Percentiles rank a stretch among this genome's conserved stretches.
phyloP scores from a whole-genome alignment of 495 filamentous ascomycete genomes.

The Penicillium dipodomyicola region DNA sequence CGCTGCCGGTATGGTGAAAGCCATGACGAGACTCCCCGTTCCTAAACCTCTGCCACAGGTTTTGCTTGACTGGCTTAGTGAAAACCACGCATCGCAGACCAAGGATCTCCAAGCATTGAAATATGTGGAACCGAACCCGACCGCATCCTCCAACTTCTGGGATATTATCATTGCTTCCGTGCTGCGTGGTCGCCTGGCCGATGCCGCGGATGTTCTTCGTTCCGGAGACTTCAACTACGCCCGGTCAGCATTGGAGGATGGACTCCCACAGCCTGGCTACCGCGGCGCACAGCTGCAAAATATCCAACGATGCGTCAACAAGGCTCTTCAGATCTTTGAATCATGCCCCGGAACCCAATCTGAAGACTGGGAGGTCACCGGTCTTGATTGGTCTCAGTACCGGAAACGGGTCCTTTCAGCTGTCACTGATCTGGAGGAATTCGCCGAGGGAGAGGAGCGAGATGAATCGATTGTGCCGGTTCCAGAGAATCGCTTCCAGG shows the following conservation, averaged over 20 bases:
- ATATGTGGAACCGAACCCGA: constrained; percentile 63
- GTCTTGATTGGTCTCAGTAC: constrained; percentile 74
- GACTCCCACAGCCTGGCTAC: constrained; percentile 61
- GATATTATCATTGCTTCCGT: constrained; percentile 65
- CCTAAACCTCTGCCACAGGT: constrained; percentile 63
- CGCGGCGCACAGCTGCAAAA: constrained; percentile 67
- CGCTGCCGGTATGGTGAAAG: constrained; percentile 33
- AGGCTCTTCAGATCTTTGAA: constrained; percentile 62
- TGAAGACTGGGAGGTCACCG: constrained; percentile 72
- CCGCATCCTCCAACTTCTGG: constrained; percentile 75
- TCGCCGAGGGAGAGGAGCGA: constrained; percentile 68
- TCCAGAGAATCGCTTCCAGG: constrained; percentile 43
- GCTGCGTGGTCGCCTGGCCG: constrained; percentile 66
- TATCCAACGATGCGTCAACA: constrained; percentile 64
- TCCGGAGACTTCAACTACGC: constrained; percentile 74
- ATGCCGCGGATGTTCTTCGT: constrained; percentile 60
- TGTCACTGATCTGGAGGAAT: constrained; percentile 63
- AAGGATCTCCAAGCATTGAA: constrained; percentile 59
- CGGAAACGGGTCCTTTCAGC: constrained; percentile 65
- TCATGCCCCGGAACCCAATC: constrained; percentile 63
- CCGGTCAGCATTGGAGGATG: constrained; percentile 55
- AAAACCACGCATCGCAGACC: constrained; percentile 60
- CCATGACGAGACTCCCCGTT: constrained; percentile 36
- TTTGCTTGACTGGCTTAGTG: constrained; percentile 75
- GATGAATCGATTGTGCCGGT: constrained; percentile 27